Evolutionary conservation across 2,329 filamentous ascomycete species (phyloP), one percentile per base, ranked within the genome.

Genomic region (Onygenales sp.): DNA sequence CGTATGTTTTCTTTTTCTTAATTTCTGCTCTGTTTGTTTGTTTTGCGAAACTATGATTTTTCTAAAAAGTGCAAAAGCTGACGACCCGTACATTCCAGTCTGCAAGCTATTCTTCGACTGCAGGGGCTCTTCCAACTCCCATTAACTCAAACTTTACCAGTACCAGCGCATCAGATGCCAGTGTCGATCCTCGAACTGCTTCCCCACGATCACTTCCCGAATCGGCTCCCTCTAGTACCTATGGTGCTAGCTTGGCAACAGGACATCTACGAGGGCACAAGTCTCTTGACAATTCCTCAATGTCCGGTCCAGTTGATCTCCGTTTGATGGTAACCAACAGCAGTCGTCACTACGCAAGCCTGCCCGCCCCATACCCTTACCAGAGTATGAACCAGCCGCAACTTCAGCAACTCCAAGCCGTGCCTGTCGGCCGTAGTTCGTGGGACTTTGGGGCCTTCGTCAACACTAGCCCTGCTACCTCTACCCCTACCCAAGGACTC

Each of bases 21-120:
- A 4, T 31, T 48, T 57, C 42, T 52, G n/a, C 27, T 47, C 37
- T 21, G 39, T 39, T 49, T 27, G 13, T 3, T 14, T 13, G 8
- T 44, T 51, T 60, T 60, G 59, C 62, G 58, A 59, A 63, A 54
- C 57, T 59, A 65, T 47, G 50, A 53, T 53, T 60, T 64, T 67
- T 71, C 65, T 70, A 58, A 57, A 55, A 56, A 14, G 17, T 39
- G 50, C 17, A 36, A 27, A 49, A 49, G 54, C 62, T 64, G 56
- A 66, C 52, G 56, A 66, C 52, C 2, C 42, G 9, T 42, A 51
- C 54, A 49, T 27, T 6, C 56, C 62, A 84, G 81, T 84, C 82
- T 61, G 83, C 82, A 54, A 85, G 81, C 66, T 85, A 85, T 65
- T 82, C 82, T n/a, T 85, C 83, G 40, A 85, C 82, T 17, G 82